Evolutionary conservation across 164 flowering plant species (phyloP), one percentile per base, ranked within the genome.

Genomic region (Paratinospora sagittata): DNA sequence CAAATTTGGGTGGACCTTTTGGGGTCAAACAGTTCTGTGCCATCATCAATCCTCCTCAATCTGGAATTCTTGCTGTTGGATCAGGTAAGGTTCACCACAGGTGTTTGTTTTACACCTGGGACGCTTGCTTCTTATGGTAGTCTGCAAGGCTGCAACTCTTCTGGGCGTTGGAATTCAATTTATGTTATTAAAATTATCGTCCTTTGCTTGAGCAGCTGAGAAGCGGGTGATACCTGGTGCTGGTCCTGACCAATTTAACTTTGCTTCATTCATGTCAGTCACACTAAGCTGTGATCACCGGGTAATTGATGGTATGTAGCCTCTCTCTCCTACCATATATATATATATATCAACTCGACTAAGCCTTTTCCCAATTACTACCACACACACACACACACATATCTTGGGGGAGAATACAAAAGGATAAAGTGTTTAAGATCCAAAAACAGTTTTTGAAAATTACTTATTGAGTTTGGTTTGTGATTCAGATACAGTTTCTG

Each of bases 211-310:
- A 45, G 72, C 83, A 80, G 83, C 80, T 60, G 83, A 75, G 73
- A 80, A 73, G 82, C 89, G 96, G 82, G 96, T 88, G 41, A 61
- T 95, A 67, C 96, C 97, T 57, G 90, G 94, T 65, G 70, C 77
- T 0, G 90, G 83, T 21, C 65, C 91, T 23, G 89, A 85, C 19
- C 83, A 86, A 66, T 91, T 63, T 79, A 69, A 81, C 30, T 85
- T 88, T 75, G 91, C 94, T n/a, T 90, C 96, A 43, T 95, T 84
- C 84, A 91, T 95, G 97, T 76, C 97, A 6, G 96, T 83, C 58
- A 92, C 99, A 33, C 82, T 95, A 65, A 95, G 99, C 79, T 95
- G 98, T 66, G 99, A 92, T 83, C 98, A 95, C 76, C 97, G 98
- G 72, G 99, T 95, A 9, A 85, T 92, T 58, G 98, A 95, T 86